A percentile compares a stretch with the other conserved stretches of the same genome.
Evolutionary conservation across 2,329 filamentous ascomycete species (phyloP).

Genomic region (Zymoseptoria passerinii): DNA sequence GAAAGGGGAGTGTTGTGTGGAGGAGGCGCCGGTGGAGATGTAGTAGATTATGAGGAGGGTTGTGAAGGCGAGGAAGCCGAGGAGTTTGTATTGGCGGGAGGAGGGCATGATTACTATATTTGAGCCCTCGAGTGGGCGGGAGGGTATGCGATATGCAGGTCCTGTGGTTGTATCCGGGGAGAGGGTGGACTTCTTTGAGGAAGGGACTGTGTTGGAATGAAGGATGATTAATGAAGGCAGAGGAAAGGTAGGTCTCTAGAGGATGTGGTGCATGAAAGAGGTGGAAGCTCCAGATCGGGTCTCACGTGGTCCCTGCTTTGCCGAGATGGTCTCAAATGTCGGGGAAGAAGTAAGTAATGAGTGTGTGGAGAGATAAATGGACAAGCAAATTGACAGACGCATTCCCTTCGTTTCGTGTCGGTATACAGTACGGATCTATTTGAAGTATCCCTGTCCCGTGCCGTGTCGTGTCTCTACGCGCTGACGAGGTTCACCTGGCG

Average conservation of each 20-base stretch:
- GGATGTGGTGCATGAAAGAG: background rate
- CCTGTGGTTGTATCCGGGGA: background rate
- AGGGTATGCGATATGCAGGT: background rate
- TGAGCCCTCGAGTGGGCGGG: background rate
- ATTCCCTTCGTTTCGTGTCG: too few relatives aligned
- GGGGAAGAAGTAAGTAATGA: too few relatives aligned
- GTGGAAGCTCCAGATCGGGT: too few relatives aligned
- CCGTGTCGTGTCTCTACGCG: too few relatives aligned
- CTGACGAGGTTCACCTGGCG: too few relatives aligned
- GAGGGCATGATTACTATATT: too few relatives aligned
- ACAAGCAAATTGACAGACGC: too few relatives aligned
- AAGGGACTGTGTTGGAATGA: background rate
- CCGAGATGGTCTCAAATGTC: too few relatives aligned
- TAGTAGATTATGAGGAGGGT: constrained; percentile 62
- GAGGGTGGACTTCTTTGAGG: background rate
- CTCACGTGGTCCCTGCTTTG: too few relatives aligned
- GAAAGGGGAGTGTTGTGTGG: constrained; percentile 46
- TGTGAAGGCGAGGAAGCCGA: constrained; percentile 56
- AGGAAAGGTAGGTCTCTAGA: background rate
- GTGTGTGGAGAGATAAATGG: too few relatives aligned
- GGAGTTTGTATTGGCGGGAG: constrained; percentile 58
- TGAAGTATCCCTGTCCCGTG: too few relatives aligned
- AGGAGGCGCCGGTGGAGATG: constrained; percentile 55
- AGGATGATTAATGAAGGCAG: background rate
- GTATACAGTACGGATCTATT: too few relatives aligned